Conservation (phyloP, 805 yeast genomes). For the Metschnikowia colocasiae region DNA sequence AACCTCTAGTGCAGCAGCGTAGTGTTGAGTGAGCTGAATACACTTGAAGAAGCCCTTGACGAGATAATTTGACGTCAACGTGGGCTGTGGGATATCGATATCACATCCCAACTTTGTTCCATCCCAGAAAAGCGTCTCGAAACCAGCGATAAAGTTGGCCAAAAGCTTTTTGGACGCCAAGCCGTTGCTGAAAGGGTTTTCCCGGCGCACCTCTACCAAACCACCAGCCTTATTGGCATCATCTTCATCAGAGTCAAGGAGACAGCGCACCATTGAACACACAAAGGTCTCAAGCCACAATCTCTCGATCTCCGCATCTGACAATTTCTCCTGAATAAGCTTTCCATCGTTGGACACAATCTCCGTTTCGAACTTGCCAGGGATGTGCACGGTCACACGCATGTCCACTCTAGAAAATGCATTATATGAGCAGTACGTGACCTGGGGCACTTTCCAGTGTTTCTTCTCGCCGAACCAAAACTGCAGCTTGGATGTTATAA, state of each 20-base stretch:
- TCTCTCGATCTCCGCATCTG: slow-evolving; percentile 50
- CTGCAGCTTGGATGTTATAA: slow-evolving; percentile 57
- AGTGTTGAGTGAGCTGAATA: slow-evolving; percentile 62
- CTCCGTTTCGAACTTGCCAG: slow-evolving; percentile 64
- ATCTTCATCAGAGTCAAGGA: slow-evolving; percentile 68
- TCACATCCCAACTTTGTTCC: slow-evolving; percentile 66
- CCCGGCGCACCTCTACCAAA: slow-evolving; percentile 78
- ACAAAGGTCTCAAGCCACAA: slow-evolving; percentile 53
- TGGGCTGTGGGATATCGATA: slow-evolving; percentile 67
- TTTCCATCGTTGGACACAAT: slow-evolving; percentile 53
- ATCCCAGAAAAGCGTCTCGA: slow-evolving; percentile 59
- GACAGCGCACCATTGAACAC: slow-evolving; percentile 69
- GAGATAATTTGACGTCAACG: slow-evolving; percentile 59
- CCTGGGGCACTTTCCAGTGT: slow-evolving; percentile 66
- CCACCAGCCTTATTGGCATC: slow-evolving; percentile 51
- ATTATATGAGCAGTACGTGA: slow-evolving; percentile 65
- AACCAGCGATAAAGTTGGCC: slow-evolving; percentile 54
- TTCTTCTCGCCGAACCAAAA: slow-evolving; percentile 77
- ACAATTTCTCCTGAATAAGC: slow-evolving; percentile 46
- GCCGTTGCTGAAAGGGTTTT: slow-evolving; percentile 64
- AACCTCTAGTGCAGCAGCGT: slow-evolving; percentile 56
- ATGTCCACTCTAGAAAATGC: slow-evolving; percentile 60
- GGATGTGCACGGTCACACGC: slow-evolving; percentile 68
- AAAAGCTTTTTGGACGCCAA: slow-evolving; percentile 42
- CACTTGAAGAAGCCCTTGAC: slow-evolving; percentile 70